These are phyloP conservation scores for Chaetomium cochliodes DNA, from an alignment of 495 filamentous ascomycete genomes.

Conservation along the genomic window DNA sequence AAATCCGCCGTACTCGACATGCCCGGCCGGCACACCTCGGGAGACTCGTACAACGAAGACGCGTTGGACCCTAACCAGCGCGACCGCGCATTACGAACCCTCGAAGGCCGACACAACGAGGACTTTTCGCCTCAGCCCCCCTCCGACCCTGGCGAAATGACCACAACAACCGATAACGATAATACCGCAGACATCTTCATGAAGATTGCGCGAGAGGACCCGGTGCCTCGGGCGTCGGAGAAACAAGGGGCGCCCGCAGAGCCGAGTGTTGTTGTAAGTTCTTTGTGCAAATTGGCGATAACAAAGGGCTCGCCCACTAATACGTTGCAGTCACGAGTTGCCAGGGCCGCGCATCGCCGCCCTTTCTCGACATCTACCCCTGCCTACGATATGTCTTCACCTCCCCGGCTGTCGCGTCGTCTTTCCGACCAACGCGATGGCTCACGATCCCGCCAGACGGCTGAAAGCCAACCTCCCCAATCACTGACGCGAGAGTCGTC, in stretches of 20 bases:
- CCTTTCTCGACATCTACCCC: conserved; percentile 47
- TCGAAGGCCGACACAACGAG: conserved; percentile 47
- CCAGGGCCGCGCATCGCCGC: conserved; percentile 41
- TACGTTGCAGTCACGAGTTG: conserved; percentile 40
- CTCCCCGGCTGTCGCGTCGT: conserved; percentile 40
- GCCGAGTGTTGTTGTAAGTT: conserved; percentile 45
- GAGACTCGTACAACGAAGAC: conserved; percentile 41
- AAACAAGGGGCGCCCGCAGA: conserved; percentile 34
- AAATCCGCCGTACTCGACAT: conserved; percentile 51
- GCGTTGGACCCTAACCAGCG: conserved; percentile 43
- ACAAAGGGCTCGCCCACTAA: conserved; percentile 1
- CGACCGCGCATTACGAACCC: conserved; percentile 50
- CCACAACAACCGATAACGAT: conserved; percentile 43
- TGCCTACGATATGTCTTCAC: conserved; percentile 40
- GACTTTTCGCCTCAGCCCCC: conserved; percentile 43
- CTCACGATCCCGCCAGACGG: conserved; percentile 34
- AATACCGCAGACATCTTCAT: conserved; percentile 56
- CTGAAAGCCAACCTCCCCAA: conserved; percentile 36
- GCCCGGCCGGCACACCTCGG: conserved; percentile 38
- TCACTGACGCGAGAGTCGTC: conserved; percentile 34
- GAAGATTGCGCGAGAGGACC: conserved; percentile 51
- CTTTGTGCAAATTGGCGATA: neutral
- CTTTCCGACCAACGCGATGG: conserved; percentile 49
- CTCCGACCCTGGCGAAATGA: conserved; percentile 43
- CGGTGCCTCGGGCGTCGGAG: conserved; percentile 37